These are phyloP conservation scores for Escovopsis sp. DNA, from an alignment of 2,329 filamentous ascomycete species.

Conservation along the genomic window DNA sequence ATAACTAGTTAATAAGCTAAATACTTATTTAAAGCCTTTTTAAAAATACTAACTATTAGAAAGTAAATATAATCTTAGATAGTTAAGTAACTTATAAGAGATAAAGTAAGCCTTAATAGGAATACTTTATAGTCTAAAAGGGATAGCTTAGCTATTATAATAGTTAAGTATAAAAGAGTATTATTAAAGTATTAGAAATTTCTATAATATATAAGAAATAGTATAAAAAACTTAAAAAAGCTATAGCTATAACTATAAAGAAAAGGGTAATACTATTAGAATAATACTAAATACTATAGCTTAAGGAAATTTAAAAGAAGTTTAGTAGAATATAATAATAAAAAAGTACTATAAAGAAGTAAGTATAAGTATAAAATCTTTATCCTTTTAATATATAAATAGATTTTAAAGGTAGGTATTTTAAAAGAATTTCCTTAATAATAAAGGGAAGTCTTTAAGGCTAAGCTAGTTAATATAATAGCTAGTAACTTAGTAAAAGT, in stretches of 20 bases:
- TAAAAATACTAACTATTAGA: neutral
- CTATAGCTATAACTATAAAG: neutral
- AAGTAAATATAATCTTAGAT: neutral
- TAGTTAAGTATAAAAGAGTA: neutral
- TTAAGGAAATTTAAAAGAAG: no score
- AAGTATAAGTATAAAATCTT: no score
- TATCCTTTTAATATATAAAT: no score
- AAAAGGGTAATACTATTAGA: no score
- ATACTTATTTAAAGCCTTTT: no score
- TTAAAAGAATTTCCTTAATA: neutral
- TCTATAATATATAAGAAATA: neutral
- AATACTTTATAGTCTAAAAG: neutral
- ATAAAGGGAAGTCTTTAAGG: neutral
- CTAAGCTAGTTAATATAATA: no score
- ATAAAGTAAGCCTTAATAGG: neutral
- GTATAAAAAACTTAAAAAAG: neutral
- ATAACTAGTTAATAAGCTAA: no score
- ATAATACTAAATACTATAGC: no score
- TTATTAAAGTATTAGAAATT: neutral
- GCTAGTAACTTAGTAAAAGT: no score
- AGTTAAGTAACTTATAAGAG: neutral
- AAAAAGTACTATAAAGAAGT: no score
- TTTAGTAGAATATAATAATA: no score
- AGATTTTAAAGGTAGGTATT: no score
- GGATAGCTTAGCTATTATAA: neutral